Evolutionary conservation across 306 rosid genomes (phyloP), one percentile per base, ranked within the genome.

Genomic region (Alnus glutinosa): DNA sequence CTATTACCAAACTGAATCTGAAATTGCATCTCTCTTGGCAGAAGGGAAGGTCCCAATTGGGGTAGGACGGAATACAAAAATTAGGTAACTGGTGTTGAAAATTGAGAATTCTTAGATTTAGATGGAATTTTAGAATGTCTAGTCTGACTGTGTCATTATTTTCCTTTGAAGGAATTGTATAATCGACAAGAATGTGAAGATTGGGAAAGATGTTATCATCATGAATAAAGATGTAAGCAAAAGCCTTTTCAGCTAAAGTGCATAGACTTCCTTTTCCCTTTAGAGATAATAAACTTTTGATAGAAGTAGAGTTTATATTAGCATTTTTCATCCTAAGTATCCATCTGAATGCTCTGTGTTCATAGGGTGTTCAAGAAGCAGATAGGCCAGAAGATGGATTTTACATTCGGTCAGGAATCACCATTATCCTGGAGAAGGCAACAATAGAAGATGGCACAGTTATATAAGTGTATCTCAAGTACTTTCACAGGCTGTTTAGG

Each of bases 1-100:
- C 87, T 36, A 55, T 64, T 94, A 94, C 89, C 97, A 94, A 92
- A 94, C 98, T 34, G 97, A 94, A 86, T 58, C 95, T 13, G 98
- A 94, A 89, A 94, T 94, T 37, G 95, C 93, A 68, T 85, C 90
- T 73, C 87, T 89, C 46, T 77, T 92, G 51, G 97, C 95, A 10
- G 90, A 89, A 42, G 90, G 93, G 44, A 89, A 89, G 84, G 93
- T 94, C 58, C 98, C 98, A 3, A 86, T 94, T 19, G 97, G 98
- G 46, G 83, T 94, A 47, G 98, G 97, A 84, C 73, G 77, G 75
- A 92, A 91, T 82, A 85, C 95, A 67, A 94, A 92, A 81, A 87
- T 91, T 10, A 88, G 89, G 98, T 94, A 85, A 84, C 59, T 80
- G 46, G 58, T 7, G 80, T 74, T 14, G 1, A 32, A 47, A 36